A percentile compares a stretch with the other conserved stretches of the same genome.
phyloP scores from a whole-genome alignment of 176 grass and related monocot genomes.

The Ananas comosus region DNA sequence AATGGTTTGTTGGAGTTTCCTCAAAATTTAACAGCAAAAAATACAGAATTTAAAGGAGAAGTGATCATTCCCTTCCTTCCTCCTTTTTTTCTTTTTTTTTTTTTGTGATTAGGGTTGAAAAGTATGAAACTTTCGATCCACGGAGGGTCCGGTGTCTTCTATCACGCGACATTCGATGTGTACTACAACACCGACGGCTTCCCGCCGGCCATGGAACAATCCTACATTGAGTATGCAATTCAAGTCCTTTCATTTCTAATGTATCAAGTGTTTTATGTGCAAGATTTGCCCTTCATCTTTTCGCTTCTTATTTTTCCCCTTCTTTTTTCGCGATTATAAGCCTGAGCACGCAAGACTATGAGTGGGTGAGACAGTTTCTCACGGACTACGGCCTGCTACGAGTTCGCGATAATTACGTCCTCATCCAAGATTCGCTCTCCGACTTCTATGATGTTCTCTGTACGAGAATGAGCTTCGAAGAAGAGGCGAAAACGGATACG shows the following conservation, averaged over 20 bases:
- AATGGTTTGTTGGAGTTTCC: conserved; percentile 29
- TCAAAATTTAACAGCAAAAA: not conserved
- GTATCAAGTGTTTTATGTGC: not conserved
- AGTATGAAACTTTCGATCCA: conserved; percentile 31
- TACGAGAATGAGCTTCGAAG: conserved; percentile 17
- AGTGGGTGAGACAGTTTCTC: conserved; percentile 38
- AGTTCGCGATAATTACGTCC: not conserved
- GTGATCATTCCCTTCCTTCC: no score
- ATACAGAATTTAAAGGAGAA: not conserved
- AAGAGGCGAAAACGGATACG: not conserved
- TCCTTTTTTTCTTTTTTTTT: no score
- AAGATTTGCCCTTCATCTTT: not conserved
- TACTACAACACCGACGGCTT: conserved; percentile 13
- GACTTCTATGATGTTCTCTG: conserved; percentile 32
- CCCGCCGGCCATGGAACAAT: conserved; percentile 1
- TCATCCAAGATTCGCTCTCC: conserved; percentile 29
- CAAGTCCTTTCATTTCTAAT: not conserved
- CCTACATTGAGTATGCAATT: conserved; percentile 30
- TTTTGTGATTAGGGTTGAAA: conserved; percentile 7
- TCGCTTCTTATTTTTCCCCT: not conserved
- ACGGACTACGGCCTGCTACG: conserved; percentile 20
- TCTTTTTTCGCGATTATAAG: conserved; percentile 17
- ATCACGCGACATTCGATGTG: conserved; percentile 33
- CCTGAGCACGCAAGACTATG: conserved; percentile 24
- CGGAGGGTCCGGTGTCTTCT: conserved; percentile 33